Conservation (phyloP, 208 protist species). For the Trypanosomatidae sp. region DNA sequence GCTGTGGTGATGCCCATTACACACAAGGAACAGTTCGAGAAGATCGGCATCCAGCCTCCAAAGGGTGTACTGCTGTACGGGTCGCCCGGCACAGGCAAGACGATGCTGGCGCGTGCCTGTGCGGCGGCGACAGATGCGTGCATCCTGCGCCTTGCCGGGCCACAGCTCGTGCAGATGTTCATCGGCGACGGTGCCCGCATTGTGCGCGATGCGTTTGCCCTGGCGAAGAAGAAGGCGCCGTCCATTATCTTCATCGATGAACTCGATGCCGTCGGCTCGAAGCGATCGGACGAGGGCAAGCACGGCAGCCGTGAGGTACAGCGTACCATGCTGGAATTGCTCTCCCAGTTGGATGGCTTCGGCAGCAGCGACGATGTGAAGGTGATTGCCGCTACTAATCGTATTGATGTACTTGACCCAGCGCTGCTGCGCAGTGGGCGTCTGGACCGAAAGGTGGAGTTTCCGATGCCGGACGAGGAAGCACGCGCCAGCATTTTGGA, state of each 20-base stretch:
- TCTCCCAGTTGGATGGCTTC: conserved; percentile 99
- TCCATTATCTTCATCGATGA: conserved; percentile 99
- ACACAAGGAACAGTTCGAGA: conserved; percentile 98
- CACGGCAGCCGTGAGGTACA: conserved; percentile 99
- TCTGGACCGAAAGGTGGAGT: conserved; percentile 99
- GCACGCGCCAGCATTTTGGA: conserved; percentile 98
- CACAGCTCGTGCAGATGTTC: conserved; percentile 99
- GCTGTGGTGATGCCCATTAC: conserved; percentile 99
- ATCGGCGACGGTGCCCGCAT: conserved; percentile 99
- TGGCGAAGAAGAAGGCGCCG: conserved; percentile 99
- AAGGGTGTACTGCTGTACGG: conserved; percentile 98
- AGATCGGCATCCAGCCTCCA: conserved; percentile 99
- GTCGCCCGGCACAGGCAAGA: conserved; percentile 98
- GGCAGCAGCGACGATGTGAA: conserved; percentile 97
- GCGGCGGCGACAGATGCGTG: conserved; percentile 98
- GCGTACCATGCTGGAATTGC: conserved; percentile 99
- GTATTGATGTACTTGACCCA: conserved; percentile 99
- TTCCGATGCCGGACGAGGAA: conserved; percentile 99
- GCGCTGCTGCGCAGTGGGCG: conserved; percentile 99
- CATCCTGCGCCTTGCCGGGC: conserved; percentile 99
- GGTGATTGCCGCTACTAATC: conserved; percentile 99
- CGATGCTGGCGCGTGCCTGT: conserved; percentile 98
- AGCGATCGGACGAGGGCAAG: conserved; percentile 97
- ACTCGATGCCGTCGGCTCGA: conserved; percentile 99
- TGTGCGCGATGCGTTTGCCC: conserved; percentile 99